Percentiles rank a stretch among this genome's conserved stretches.
These are phyloP conservation scores for Lachnellula suecica DNA, from an alignment of 2,329 filamentous ascomycete genomes.

Conservation along the genomic window DNA sequence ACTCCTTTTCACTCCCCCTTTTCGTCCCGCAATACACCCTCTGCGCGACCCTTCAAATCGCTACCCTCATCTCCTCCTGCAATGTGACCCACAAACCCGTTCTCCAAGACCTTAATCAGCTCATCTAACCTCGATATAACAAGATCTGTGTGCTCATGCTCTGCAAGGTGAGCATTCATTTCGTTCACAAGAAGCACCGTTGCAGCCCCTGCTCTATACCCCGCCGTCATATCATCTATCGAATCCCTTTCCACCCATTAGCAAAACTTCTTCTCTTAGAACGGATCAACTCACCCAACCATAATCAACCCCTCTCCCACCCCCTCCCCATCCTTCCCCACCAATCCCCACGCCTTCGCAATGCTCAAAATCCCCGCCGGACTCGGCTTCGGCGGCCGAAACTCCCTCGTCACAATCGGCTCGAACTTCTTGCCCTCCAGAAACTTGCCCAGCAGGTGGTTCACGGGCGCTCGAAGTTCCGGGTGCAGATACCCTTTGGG, in stretches of 20 bases:
- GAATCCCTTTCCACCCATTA: constrained; percentile 57
- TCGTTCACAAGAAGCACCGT: constrained; percentile 87
- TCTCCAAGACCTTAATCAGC: constrained; percentile 70
- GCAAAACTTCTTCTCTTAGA: constrained; percentile 48
- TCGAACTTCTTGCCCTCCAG: constrained; percentile 66
- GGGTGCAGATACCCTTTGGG: constrained; percentile 84
- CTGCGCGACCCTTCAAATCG: constrained; percentile 20
- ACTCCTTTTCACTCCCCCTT: constrained; percentile 21
- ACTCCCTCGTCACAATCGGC: constrained; percentile 83
- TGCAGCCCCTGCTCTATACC: constrained; percentile 77
- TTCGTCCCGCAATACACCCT: constrained; percentile 18
- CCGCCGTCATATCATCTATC: constrained; percentile 91
- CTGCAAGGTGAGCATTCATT: constrained; percentile 68
- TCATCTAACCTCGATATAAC: constrained; percentile 73
- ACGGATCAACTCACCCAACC: constrained; percentile 51
- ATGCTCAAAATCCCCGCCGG: constrained; percentile 89
- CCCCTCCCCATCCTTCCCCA: constrained; percentile 34
- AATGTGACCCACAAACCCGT: constrained; percentile 63
- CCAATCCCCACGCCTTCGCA: constrained; percentile 71
- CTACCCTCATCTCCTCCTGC: constrained; percentile 18
- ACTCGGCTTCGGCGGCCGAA: constrained; percentile 78
- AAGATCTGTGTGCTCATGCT: constrained; percentile 75
- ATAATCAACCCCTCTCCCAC: constrained; percentile 30
- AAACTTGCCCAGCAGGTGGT: constrained; percentile 73
- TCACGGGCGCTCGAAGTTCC: constrained; percentile 87